Evolutionary conservation across 2,329 filamentous ascomycete species (phyloP).

Genomic region (Pseudocercospora crystallina): DNA sequence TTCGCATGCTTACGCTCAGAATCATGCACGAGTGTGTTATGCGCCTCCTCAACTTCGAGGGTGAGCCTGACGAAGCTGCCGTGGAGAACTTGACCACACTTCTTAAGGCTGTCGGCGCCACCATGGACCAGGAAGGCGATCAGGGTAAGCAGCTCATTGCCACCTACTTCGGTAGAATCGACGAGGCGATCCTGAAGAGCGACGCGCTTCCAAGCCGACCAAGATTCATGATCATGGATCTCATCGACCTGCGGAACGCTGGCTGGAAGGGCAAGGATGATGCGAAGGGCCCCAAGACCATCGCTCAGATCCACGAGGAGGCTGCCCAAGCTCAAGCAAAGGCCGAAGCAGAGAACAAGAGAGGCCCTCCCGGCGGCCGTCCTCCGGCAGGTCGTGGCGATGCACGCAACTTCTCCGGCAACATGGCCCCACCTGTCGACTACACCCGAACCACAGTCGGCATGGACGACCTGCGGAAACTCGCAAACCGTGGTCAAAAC

Average conservation of each 20-base stretch:
- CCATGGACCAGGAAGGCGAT: slow-evolving; percentile 69
- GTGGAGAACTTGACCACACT: slow-evolving; percentile 94
- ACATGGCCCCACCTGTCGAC: slow-evolving; percentile 64
- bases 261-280: slow-evolving; percentile 90
- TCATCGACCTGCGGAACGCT: slow-evolving; percentile 75
- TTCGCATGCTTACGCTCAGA: slow-evolving; percentile 95
- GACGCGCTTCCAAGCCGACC: slow-evolving; percentile 78
- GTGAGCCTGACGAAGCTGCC: slow-evolving; percentile 89
- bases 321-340: slow-evolving; percentile 78
- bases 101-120: slow-evolving; percentile 84
- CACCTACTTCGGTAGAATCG: slow-evolving; percentile 88
- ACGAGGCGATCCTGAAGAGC: slow-evolving; percentile 74
- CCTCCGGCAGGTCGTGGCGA: slow-evolving; percentile 79
- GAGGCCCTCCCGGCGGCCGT: slow-evolving; percentile 65
- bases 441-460: slow-evolving; percentile 77
- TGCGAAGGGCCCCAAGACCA: slow-evolving; percentile 95
- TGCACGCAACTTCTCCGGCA: slow-evolving; percentile 75
- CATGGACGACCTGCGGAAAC: slow-evolving; percentile 85
- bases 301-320: slow-evolving; percentile 85
- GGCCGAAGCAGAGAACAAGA: slow-evolving; percentile 58
- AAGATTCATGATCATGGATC: slow-evolving; percentile 95
- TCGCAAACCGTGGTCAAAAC: slow-evolving; percentile 66
- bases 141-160: slow-evolving; percentile 87
- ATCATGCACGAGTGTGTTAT: slow-evolving; percentile 99
- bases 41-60: slow-evolving; percentile 94